A percentile compares a stretch with the other conserved stretches of the same genome.
Conservation (phyloP, 345 rosid genomes). For the Boechera stricta region DNA sequence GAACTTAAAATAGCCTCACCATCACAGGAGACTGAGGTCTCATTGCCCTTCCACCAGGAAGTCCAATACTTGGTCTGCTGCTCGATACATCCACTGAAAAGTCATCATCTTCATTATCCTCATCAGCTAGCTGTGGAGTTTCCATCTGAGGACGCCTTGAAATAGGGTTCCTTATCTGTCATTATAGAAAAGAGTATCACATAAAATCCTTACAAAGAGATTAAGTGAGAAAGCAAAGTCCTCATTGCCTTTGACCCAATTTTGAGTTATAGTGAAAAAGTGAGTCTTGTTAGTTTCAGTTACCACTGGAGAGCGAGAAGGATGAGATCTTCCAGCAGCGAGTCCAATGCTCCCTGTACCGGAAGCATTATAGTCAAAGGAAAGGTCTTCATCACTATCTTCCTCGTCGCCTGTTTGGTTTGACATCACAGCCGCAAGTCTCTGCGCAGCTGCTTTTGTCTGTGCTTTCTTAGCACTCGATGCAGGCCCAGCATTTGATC, state of each 20-base stretch:
- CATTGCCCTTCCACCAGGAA: constrained; percentile 53
- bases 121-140: constrained; percentile 48
- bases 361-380: constrained; percentile 44
- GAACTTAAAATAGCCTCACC: constrained; percentile 25
- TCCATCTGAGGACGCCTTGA: constrained; percentile 47
- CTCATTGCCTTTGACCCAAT: constrained; percentile 3
- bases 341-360: constrained; percentile 62
- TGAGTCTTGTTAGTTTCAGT: not conserved
- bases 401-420: constrained; percentile 55
- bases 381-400: constrained; percentile 60
- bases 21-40: constrained; percentile 52
- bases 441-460: constrained; percentile 89
- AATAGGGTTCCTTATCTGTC: constrained; percentile 39
- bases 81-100: constrained; percentile 40
- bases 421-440: constrained; percentile 84
- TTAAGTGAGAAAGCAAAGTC: not conserved
- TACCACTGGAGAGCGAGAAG: constrained; percentile 67
- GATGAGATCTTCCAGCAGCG: constrained; percentile 58
- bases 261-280: constrained; percentile 1
- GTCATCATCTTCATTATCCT: constrained; percentile 52
- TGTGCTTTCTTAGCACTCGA: constrained; percentile 69
- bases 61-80: constrained; percentile 53
- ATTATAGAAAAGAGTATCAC: constrained; percentile 1
- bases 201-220: not conserved
- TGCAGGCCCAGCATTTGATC: constrained; percentile 51